Evolutionary conservation across 805 yeast species (phyloP).

Genomic region (Candida cerambycidarum): DNA sequence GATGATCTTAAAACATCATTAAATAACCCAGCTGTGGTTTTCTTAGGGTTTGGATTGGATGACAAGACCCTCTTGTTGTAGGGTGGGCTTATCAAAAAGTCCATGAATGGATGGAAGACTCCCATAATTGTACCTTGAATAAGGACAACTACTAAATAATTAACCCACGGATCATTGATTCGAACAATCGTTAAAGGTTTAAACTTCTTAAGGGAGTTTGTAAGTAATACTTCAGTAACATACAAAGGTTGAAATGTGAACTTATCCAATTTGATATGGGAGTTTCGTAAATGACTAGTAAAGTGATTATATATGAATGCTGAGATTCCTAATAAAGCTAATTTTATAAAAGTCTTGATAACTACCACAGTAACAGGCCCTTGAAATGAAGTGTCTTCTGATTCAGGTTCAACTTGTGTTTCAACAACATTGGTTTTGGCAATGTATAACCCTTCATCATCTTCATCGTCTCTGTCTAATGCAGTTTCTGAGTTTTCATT

Average conservation of each 20-base stretch:
- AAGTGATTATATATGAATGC: conserved; percentile 57
- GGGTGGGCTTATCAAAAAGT: conserved; percentile 27
- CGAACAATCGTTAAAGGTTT: conserved; percentile 13
- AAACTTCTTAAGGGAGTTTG: conserved; percentile 24
- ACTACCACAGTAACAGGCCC: conserved; percentile 9
- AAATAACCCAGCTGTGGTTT: conserved; percentile 24
- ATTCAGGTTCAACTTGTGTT: background rate
- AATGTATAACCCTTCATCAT: conserved; percentile 11
- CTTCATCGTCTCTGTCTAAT: conserved; percentile 29
- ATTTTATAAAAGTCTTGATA: conserved; percentile 16
- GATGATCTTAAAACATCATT: conserved; percentile 43
- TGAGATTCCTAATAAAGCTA: conserved; percentile 34
- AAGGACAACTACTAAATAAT: conserved; percentile 23
- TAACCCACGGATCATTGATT: conserved; percentile 2
- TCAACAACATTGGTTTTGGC: conserved; percentile 7
- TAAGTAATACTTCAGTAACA: conserved; percentile 30
- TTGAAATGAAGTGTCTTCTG: conserved; percentile 5
- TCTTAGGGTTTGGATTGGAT: conserved; percentile 31
- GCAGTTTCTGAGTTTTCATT: conserved; percentile 43
- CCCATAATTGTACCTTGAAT: conserved; percentile 62
- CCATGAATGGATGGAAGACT: conserved; percentile 48
- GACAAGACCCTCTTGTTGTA: conserved; percentile 34
- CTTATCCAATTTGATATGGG: conserved; percentile 41
- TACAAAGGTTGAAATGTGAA: conserved; percentile 43
- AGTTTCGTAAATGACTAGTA: conserved; percentile 51